phyloP scores from a whole-genome alignment of 805 yeast species.

The Soucietia sequanensis region DNA sequence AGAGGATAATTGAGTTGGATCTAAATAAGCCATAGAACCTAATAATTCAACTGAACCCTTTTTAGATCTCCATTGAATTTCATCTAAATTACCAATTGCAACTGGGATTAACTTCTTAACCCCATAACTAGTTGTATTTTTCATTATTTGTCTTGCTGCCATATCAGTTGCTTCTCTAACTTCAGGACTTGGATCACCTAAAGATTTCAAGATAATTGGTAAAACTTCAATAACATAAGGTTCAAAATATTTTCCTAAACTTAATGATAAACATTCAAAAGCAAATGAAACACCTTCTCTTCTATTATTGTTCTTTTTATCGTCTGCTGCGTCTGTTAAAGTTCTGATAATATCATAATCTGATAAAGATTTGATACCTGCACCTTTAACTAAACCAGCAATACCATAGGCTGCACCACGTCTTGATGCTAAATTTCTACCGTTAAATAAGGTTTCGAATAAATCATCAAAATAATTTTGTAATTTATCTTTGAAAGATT shows the following conservation, averaged over 20 bases:
- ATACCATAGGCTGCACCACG: constrained; percentile 97
- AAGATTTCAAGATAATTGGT: constrained; percentile 73
- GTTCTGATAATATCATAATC: constrained; percentile 75
- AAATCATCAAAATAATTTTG: constrained; percentile 56
- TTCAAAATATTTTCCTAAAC: constrained; percentile 77
- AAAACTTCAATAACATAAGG: constrained; percentile 90
- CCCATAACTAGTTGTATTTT: constrained; percentile 87
- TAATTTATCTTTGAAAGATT: constrained; percentile 49
- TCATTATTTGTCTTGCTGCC: constrained; percentile 88
- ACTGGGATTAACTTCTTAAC: constrained; percentile 88
- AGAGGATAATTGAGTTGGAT: constrained; percentile 88
- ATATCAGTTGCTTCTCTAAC: constrained; percentile 87
- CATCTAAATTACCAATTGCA: constrained; percentile 82
- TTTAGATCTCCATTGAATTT: constrained; percentile 92
- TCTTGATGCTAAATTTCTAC: constrained; percentile 51
- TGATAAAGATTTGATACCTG: constrained; percentile 75
- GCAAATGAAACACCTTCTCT: constrained; percentile 89
- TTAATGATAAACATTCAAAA: constrained; percentile 78
- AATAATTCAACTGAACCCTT: constrained; percentile 94
- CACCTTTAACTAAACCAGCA: constrained; percentile 89
- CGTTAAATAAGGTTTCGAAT: constrained; percentile 58
- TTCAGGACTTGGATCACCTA: constrained; percentile 83
- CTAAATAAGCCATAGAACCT: constrained; percentile 97
- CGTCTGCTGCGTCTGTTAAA: constrained; percentile 81
- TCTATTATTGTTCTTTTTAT: constrained; percentile 66